Percentiles rank a stretch among this genome's conserved stretches.
Evolutionary conservation across 345 rosid species (phyloP).

Genomic region (Bruguiera parviflora): DNA sequence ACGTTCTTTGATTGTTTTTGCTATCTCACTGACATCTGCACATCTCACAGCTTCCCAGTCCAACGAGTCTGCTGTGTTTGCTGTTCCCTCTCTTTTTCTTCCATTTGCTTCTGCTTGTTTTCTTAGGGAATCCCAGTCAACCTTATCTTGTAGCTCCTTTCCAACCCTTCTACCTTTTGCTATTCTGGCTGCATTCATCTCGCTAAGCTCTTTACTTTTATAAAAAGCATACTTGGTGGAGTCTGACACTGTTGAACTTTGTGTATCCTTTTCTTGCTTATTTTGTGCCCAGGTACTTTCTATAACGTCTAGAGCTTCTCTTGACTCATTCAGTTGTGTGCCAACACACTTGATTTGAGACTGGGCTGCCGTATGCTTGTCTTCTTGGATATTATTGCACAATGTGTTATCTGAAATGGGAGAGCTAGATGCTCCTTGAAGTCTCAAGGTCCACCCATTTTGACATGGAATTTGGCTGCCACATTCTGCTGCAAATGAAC

Average conservation of each 20-base stretch:
- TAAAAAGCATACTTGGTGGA: slow-evolving; percentile 26
- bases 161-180: slow-evolving; percentile 48
- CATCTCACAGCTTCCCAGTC: slow-evolving; percentile 32
- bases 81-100: slow-evolving; percentile 17
- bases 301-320: slow-evolving; percentile 28
- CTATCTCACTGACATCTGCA: slow-evolving; percentile 26
- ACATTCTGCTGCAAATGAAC: slow-evolving; percentile 21
- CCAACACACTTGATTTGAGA: slow-evolving; percentile 17
- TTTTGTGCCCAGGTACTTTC: slow-evolving; percentile 39
- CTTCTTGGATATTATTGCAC: slow-evolving; percentile 23
- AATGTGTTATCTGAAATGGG: slow-evolving; percentile 28
- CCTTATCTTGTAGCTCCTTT: slow-evolving; percentile 33
- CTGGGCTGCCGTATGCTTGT: slow-evolving; percentile 21
- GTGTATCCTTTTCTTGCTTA: slow-evolving; percentile 23
- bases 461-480: slow-evolving; percentile 22
- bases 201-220: slow-evolving; percentile 29
- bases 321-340: slow-evolving; percentile 3
- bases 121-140: slow-evolving; percentile 29
- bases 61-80: slow-evolving; percentile 24
- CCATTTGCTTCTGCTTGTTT: slow-evolving; percentile 20
- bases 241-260: slow-evolving; percentile 31
- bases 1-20: slow-evolving; percentile 28
- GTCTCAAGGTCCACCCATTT: slow-evolving; percentile 15
- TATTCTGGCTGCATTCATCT: slow-evolving; percentile 26
- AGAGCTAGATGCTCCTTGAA: slow-evolving; percentile 24